Percentiles rank a stretch among this genome's conserved stretches.
phyloP scores from a whole-genome alignment of 164 flowering plant species.

The Aristolochia californica region DNA sequence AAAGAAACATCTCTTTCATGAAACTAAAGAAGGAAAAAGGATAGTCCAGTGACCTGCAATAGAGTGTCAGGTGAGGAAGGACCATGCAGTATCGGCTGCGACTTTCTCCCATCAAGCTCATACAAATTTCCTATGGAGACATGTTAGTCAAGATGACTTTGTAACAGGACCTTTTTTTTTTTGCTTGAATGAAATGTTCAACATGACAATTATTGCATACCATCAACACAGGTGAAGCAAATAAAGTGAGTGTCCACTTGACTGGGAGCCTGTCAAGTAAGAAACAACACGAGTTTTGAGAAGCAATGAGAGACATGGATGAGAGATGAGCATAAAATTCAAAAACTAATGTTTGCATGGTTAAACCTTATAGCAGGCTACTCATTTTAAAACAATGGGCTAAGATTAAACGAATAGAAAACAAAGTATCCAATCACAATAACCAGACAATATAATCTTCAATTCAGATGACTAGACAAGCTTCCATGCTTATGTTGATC shows the following conservation, averaged over 20 bases:
- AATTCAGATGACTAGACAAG: no score
- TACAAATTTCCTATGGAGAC: constrained; percentile 51
- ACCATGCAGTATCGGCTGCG: constrained; percentile 75
- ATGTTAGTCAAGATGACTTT: not conserved
- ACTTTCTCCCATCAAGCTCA: constrained; percentile 91
- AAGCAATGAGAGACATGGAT: not conserved
- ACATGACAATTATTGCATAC: constrained; percentile 19
- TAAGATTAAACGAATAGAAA: no score
- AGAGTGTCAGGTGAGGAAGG: constrained; percentile 59
- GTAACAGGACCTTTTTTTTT: not conserved
- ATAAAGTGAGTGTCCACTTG: constrained; percentile 78
- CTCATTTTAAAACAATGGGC: no score
- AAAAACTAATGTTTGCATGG: no score
- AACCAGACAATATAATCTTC: no score
- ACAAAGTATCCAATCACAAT: no score
- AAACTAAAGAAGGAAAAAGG: not conserved
- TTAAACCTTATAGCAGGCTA: no score
- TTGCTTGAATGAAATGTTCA: not conserved
- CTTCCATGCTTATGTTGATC: no score
- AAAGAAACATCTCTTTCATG: not conserved
- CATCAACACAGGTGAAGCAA: constrained; percentile 84
- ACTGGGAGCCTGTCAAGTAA: constrained; percentile 51
- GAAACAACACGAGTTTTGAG: not conserved
- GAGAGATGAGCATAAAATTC: no score
- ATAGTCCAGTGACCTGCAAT: constrained; percentile 40